A percentile compares a stretch with the other conserved stretches of the same genome.
Conservation (phyloP, 2,329 filamentous ascomycete genomes). For the Venturia asperata region DNA sequence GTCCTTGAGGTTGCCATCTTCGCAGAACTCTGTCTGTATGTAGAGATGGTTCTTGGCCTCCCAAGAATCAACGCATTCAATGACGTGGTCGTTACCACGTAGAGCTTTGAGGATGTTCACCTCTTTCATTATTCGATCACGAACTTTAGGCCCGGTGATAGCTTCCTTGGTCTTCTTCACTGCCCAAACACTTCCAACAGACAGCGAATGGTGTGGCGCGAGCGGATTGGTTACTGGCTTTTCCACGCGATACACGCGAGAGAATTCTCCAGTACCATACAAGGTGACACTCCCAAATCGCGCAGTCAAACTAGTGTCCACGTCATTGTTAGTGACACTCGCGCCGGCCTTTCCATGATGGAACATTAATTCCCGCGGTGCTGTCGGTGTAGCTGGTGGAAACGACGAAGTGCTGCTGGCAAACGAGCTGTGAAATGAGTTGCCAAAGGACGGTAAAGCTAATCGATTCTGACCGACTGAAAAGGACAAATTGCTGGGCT, state of each 20-base stretch:
- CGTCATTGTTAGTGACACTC: conserved; percentile 60
- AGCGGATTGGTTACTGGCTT: conserved; percentile 33
- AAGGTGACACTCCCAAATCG: conserved; percentile 76
- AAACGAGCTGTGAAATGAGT: conserved; percentile 34
- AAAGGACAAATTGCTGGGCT: conserved; percentile 77
- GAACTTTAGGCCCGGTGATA: conserved; percentile 69
- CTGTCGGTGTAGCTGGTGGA: conserved; percentile 78
- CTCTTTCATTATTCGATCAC: conserved; percentile 77
- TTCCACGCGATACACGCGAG: conserved; percentile 77
- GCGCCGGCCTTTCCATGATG: conserved; percentile 44
- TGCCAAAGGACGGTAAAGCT: conserved; percentile 27
- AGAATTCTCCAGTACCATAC: conserved; percentile 86
- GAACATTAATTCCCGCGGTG: conserved; percentile 50
- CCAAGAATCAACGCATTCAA: conserved; percentile 82
- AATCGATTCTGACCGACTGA: conserved; percentile 49
- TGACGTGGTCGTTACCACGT: conserved; percentile 72
- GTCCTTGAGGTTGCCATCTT: conserved; percentile 81
- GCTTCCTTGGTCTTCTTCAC: conserved; percentile 89
- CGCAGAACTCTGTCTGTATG: conserved; percentile 96
- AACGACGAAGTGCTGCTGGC: conserved; percentile 39
- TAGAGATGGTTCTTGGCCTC: conserved; percentile 79
- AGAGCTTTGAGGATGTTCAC: conserved; percentile 73
- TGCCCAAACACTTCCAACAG: conserved; percentile 57
- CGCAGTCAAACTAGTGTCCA: conserved; percentile 65
- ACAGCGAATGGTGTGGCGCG: conserved; percentile 25